Percentiles rank a stretch among this genome's conserved stretches.
phyloP scores from a whole-genome alignment of 2,329 filamentous ascomycete species.

The Drechmeria coniospora region DNA sequence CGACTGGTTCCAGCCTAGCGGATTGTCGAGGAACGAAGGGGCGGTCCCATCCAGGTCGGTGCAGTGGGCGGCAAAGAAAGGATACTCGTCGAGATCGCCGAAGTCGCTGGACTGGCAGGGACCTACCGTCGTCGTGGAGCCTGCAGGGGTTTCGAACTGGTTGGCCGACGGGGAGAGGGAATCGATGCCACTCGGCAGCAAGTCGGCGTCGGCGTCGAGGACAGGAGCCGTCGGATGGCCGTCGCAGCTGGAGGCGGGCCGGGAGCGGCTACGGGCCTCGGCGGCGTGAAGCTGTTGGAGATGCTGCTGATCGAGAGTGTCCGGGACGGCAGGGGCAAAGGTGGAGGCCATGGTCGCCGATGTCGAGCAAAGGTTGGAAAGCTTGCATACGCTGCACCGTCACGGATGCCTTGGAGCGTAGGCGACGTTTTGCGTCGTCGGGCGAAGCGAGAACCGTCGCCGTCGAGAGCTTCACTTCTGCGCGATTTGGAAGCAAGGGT shows the following conservation, averaged over 20 bases:
- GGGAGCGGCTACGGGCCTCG: constrained; percentile 17
- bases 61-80: constrained; percentile 36
- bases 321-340: constrained; percentile 25
- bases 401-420: not conserved
- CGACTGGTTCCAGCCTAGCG: constrained; percentile 9
- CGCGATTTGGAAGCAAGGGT: constrained; percentile 10
- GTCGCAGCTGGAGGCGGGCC: constrained; percentile 10
- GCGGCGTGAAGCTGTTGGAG: constrained; percentile 14
- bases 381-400: constrained; percentile 15
- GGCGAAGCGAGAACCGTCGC: too few relatives aligned
- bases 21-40: constrained; percentile 29
- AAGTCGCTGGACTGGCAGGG: constrained; percentile 35
- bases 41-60: constrained; percentile 21
- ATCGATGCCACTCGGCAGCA: constrained; percentile 22
- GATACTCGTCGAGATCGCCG: constrained; percentile 31
- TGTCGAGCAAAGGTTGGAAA: constrained; percentile 1
- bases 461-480: too few relatives aligned
- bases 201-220: constrained; percentile 22
- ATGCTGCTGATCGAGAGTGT: constrained; percentile 23
- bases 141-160: constrained; percentile 30
- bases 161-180: constrained; percentile 14
- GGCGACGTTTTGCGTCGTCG: not conserved
- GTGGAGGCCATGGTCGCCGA: constrained; percentile 26
- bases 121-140: constrained; percentile 30
- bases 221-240: constrained; percentile 14